phyloP scores from a whole-genome alignment of 495 filamentous ascomycete species.

The Daldinia caldariorum region DNA sequence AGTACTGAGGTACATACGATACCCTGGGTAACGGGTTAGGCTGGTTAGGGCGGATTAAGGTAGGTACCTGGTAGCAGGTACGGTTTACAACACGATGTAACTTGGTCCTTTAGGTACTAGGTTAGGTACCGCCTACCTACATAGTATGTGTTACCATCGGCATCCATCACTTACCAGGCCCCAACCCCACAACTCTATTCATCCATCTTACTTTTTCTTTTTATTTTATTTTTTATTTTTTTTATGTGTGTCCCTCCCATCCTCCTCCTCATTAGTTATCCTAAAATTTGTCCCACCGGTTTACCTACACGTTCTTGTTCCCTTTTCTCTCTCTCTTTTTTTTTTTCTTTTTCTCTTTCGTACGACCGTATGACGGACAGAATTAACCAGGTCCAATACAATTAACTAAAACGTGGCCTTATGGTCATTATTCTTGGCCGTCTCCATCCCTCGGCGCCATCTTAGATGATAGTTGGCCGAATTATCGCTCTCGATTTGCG shows the following conservation, averaged over 20 bases:
- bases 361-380: constrained; percentile 3
- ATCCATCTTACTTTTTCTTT: constrained; percentile 16
- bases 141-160: neutral
- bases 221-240: neutral
- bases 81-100: neutral
- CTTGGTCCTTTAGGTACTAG: neutral
- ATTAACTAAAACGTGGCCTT: constrained; percentile 27
- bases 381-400: too few species aligned
- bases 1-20: too few species aligned
- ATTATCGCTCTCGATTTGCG: neutral
- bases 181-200: constrained; percentile 39
- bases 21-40: too few species aligned
- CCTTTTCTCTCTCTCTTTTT: neutral
- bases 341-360: neutral
- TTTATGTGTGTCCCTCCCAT: neutral
- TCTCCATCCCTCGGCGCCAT: constrained; percentile 25
- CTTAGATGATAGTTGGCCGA: constrained; percentile 7
- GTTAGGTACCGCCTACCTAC: too few species aligned
- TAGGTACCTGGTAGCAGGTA: constrained; percentile 11
- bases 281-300: neutral
- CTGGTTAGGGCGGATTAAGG: neutral
- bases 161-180: neutral
- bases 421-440: neutral
- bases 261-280: neutral
- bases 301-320: too few species aligned